phyloP scores from a whole-genome alignment of 108 stramenopile genomes.

The Seminavis robusta region DNA sequence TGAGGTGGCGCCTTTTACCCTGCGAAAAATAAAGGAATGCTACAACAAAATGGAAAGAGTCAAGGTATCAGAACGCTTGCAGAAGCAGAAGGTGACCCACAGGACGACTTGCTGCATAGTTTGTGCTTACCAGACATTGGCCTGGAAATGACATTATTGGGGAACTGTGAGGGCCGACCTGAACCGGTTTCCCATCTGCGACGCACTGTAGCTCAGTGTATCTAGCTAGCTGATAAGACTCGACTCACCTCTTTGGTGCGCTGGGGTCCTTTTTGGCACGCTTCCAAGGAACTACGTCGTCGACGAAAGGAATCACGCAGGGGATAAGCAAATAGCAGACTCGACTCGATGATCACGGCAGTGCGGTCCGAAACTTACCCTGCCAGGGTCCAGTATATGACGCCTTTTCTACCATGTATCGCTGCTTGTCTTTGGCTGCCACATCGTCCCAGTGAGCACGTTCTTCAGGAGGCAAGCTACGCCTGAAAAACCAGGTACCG shows the following conservation, averaged over 20 bases:
- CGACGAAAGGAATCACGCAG: too few species aligned
- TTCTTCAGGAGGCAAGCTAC: slow-evolving; percentile 28
- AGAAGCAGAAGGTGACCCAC: background rate
- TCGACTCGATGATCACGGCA: too few species aligned
- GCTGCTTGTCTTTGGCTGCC: slow-evolving; percentile 55
- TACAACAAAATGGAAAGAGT: too few species aligned
- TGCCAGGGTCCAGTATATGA: slow-evolving; percentile 55
- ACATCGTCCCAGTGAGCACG: slow-evolving; percentile 47
- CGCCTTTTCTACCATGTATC: slow-evolving; percentile 47
- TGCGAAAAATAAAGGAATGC: slow-evolving; percentile 42
- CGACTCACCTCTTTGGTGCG: background rate
- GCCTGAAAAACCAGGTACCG: too few species aligned
- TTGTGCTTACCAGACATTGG: background rate
- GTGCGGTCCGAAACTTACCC: too few species aligned
- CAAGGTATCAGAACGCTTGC: background rate
- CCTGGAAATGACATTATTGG: too few species aligned
- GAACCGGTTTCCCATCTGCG: slow-evolving; percentile 25
- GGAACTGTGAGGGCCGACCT: too few species aligned
- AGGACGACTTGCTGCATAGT: background rate
- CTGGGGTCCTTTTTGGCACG: slow-evolving; percentile 52
- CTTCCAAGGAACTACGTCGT: slow-evolving; percentile 42
- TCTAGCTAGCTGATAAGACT: background rate
- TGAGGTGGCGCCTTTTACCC: slow-evolving; percentile 27
- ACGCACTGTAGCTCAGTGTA: background rate
- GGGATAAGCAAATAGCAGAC: too few species aligned